Evolutionary conservation across 2,329 filamentous ascomycete species (phyloP).

Genomic region (Graphilbum sp.): DNA sequence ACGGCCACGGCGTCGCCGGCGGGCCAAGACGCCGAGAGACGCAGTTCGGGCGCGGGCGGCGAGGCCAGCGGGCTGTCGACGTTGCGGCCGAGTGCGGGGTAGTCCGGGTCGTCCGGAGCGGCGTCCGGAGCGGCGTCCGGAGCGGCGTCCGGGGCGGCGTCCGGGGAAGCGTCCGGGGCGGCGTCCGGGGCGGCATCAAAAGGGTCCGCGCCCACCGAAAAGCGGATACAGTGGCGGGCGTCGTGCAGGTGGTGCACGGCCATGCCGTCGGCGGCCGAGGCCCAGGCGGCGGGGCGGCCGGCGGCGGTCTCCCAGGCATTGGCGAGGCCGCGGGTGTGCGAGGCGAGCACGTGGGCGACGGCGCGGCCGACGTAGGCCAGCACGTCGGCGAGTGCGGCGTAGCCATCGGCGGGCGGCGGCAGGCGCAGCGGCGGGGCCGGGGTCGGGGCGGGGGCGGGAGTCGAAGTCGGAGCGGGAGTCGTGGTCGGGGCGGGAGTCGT

Average conservation of each 20-base stretch:
- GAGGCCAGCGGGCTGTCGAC: constrained; percentile 13
- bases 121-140: constrained; percentile 14
- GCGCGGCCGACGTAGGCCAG: constrained; percentile 29
- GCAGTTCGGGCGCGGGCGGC: constrained; percentile 6
- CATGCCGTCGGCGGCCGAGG: constrained; percentile 8
- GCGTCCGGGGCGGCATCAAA: background rate
- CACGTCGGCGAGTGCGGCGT: constrained; percentile 26
- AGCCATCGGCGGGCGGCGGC: constrained; percentile 21
- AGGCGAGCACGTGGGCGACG: constrained; percentile 22
- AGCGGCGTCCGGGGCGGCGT: no score
- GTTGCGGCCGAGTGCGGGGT: constrained; percentile 27
- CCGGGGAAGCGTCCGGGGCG: background rate
- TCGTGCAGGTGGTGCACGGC: constrained; percentile 7
- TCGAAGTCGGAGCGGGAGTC: no score
- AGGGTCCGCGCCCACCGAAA: constrained; percentile 13
- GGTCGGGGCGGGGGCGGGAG: no score
- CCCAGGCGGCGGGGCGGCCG: constrained; percentile 8
- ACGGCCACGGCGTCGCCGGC: background rate
- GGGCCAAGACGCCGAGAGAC: constrained; percentile 9
- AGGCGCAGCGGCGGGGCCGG: constrained; percentile 19
- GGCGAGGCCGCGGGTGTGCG: constrained; percentile 16
- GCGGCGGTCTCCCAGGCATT: background rate
- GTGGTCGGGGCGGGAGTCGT: no score
- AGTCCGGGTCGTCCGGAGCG: constrained; percentile 18
- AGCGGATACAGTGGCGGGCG: constrained; percentile 16